Evolutionary conservation across 805 yeast species (phyloP).

Genomic region (Grigorovia humatica): DNA sequence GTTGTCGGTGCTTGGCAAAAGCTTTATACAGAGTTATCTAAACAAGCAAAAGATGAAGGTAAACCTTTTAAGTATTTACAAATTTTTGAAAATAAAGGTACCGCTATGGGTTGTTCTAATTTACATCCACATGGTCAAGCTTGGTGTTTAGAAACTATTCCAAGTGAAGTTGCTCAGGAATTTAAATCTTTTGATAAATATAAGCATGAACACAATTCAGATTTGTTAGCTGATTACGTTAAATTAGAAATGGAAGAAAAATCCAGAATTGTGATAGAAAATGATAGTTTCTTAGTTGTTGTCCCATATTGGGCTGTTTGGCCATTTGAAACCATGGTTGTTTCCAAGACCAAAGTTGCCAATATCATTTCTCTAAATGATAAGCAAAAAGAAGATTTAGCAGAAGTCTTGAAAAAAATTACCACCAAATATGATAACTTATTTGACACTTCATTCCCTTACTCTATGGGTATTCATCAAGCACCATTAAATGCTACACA

Average conservation of each 20-base stretch:
- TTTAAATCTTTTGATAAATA: conserved; percentile 42
- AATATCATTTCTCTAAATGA: conserved; percentile 39
- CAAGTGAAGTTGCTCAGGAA: conserved; percentile 57
- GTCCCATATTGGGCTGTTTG: conserved; percentile 79
- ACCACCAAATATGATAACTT: conserved; percentile 63
- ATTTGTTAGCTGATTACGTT: conserved; percentile 55
- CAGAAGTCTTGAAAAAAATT: conserved; percentile 39
- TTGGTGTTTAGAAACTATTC: conserved; percentile 58
- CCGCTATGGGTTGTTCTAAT: conserved; percentile 75
- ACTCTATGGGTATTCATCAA: conserved; percentile 76
- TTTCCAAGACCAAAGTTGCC: conserved; percentile 45
- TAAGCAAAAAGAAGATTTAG: conserved; percentile 44
- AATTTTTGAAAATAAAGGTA: conserved; percentile 69
- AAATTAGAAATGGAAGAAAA: conserved; percentile 40
- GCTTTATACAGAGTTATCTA: conserved; percentile 37
- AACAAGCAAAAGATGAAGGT: conserved; percentile 28
- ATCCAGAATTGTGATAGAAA: conserved; percentile 45
- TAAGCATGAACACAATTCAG: conserved; percentile 32
- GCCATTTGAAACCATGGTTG: conserved; percentile 66
- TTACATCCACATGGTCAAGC: conserved; percentile 81
- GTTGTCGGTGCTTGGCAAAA: conserved; percentile 56
- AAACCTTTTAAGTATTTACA: conserved; percentile 50
- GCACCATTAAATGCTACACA: conserved; percentile 44
- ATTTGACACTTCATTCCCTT: conserved; percentile 61
- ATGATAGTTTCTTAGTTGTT: conserved; percentile 53